Evolutionary conservation across 495 filamentous ascomycete genomes (phyloP).

Genomic region (Chaetomium fimeti): DNA sequence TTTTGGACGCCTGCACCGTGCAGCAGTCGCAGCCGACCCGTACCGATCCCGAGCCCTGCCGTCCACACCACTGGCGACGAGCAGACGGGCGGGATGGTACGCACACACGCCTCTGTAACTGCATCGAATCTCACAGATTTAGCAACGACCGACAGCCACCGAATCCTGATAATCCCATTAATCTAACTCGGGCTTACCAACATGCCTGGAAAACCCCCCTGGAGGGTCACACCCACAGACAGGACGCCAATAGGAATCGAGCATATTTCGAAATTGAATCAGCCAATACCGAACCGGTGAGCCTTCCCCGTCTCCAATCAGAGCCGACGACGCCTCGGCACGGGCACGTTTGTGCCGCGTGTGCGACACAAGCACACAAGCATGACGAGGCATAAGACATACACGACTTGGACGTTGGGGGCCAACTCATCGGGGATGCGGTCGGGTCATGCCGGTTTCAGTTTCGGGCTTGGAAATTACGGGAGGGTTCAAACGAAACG

Average conservation of each 20-base stretch:
- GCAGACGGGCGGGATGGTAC: not conserved
- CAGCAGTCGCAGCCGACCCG: conserved; percentile 2
- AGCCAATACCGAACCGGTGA: conserved; percentile 15
- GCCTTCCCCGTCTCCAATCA: conserved; percentile 4
- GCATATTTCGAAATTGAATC: not conserved
- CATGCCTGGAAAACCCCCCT: not conserved
- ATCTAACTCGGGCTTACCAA: not conserved
- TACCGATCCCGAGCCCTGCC: conserved; percentile 13
- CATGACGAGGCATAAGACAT: too few relatives aligned
- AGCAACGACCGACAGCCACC: not conserved
- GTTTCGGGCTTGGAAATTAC: not conserved
- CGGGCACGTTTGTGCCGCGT: not conserved
- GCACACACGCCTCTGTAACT: not conserved
- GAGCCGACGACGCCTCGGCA: not conserved
- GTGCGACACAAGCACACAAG: too few relatives aligned
- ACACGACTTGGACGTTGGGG: not conserved
- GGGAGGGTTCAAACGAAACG: conserved; percentile 1
- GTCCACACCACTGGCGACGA: conserved; percentile 1
- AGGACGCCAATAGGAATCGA: not conserved
- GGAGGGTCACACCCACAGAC: not conserved
- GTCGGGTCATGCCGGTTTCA: not conserved
- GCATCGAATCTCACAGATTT: not conserved
- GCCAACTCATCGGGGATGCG: not conserved
- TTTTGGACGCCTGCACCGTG: not conserved
- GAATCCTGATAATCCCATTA: not conserved